Evolutionary conservation across 225 moss, liverwort and hornwort species (phyloP).

Genomic region (Straminergon stramineum): DNA sequence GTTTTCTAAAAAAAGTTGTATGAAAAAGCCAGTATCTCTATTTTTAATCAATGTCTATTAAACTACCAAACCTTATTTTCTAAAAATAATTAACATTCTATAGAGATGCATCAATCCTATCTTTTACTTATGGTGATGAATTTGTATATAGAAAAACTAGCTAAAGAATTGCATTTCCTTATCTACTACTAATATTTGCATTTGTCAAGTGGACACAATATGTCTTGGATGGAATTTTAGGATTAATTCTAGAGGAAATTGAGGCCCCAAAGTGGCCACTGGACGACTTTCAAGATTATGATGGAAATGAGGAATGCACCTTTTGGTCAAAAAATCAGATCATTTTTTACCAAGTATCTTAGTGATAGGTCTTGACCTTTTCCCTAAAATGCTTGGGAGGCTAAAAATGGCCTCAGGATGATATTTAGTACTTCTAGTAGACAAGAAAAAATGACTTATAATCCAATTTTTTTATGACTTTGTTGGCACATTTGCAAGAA

Average conservation of each 20-base stretch:
- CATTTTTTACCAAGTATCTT: neutral
- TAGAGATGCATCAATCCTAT: fast-evolving
- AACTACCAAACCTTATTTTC: neutral
- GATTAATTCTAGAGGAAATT: neutral
- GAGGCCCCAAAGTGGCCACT: neutral
- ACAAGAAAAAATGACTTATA: neutral
- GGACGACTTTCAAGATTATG: neutral
- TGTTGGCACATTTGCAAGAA: neutral
- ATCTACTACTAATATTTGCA: neutral
- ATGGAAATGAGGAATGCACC: neutral
- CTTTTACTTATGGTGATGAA: neutral
- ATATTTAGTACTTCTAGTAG: neutral
- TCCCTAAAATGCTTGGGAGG: fast-evolving
- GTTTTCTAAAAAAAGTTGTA: neutral
- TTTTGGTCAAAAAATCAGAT: neutral
- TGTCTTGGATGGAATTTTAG: fast-evolving
- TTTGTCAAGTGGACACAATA: neutral
- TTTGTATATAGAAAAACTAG: neutral
- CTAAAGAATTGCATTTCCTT: neutral
- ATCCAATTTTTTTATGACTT: neutral
- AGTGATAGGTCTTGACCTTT: neutral
- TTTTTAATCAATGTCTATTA: neutral
- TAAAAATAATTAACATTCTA: neutral
- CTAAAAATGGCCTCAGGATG: neutral
- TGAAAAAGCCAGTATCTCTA: neutral